Conservation (phyloP, 495 filamentous ascomycete species). For the Cercophora scortea region DNA sequence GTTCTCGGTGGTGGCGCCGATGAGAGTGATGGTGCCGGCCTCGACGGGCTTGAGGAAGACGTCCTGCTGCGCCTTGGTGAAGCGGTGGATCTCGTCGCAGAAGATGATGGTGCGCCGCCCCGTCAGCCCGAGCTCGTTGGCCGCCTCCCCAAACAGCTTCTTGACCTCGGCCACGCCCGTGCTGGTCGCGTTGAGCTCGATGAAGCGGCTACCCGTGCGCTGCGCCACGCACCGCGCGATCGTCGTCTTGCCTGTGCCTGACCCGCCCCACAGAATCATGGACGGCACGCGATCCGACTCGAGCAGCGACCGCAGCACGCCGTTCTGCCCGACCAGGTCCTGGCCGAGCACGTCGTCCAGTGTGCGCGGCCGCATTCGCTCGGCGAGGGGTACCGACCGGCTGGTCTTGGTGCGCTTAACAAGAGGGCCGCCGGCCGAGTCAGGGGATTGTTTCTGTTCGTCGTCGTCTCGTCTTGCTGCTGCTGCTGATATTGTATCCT, state of each 20-base stretch:
- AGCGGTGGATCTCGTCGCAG: slow-evolving; percentile 95
- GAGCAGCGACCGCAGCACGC: slow-evolving; percentile 83
- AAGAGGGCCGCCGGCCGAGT: slow-evolving; percentile 16
- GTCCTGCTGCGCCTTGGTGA: slow-evolving; percentile 90
- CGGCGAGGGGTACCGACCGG: slow-evolving; percentile 75
- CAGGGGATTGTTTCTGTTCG: slow-evolving; percentile 19
- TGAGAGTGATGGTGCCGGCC: slow-evolving; percentile 80
- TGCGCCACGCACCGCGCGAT: slow-evolving; percentile 91
- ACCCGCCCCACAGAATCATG: slow-evolving; percentile 91
- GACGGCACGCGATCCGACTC: slow-evolving; percentile 80
- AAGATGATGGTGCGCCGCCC: slow-evolving; percentile 93
- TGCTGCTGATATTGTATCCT: background rate
- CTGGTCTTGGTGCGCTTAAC: slow-evolving; percentile 58
- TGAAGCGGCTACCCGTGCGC: slow-evolving; percentile 71
- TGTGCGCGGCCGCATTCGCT: slow-evolving; percentile 81
- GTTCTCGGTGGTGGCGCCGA: slow-evolving; percentile 95
- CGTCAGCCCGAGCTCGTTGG: slow-evolving; percentile 70
- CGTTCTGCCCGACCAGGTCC: slow-evolving; percentile 76
- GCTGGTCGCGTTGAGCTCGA: slow-evolving; percentile 94
- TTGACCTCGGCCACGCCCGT: slow-evolving; percentile 89
- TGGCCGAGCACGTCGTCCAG: slow-evolving; percentile 88
- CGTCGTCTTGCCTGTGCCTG: slow-evolving; percentile 94
- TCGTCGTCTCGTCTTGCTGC: slow-evolving; percentile 3
- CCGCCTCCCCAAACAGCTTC: slow-evolving; percentile 83
- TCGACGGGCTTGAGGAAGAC: slow-evolving; percentile 93